Percentiles rank a stretch among this genome's conserved stretches.
Conservation (phyloP, 2,329 filamentous ascomycete genomes). For the Xylaria multiplex region DNA sequence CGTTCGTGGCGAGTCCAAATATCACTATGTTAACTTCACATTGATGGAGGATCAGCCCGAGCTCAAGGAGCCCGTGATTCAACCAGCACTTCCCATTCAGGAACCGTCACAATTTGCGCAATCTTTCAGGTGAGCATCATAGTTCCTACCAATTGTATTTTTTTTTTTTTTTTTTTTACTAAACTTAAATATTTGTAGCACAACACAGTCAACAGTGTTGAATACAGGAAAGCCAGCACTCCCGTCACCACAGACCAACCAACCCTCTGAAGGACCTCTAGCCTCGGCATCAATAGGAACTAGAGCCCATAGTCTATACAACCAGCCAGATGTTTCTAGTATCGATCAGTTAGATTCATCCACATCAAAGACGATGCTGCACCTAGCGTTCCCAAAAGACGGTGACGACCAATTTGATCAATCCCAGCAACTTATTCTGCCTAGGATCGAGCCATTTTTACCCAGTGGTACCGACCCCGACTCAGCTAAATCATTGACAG, state of each 20-base stretch:
- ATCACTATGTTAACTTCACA: conserved; percentile 84
- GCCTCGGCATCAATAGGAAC: conserved; percentile 42
- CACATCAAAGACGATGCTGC: conserved; percentile 66
- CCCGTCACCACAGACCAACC: conserved; percentile 53
- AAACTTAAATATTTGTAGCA: conserved; percentile 45
- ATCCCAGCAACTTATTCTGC: conserved; percentile 79
- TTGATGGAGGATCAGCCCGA: conserved; percentile 67
- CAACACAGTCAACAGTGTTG: conserved; percentile 45
- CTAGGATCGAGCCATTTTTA: conserved; percentile 84
- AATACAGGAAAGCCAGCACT: conserved; percentile 43
- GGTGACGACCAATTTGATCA: conserved; percentile 67
- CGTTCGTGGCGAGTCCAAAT: conserved; percentile 96
- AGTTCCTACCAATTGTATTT: conserved; percentile 11
- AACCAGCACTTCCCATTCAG: conserved; percentile 60
- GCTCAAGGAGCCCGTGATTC: conserved; percentile 56
- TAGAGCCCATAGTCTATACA: conserved; percentile 65
- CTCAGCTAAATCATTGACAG: conserved; percentile 83
- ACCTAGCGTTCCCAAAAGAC: conserved; percentile 69
- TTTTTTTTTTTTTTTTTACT: conserved; percentile 1
- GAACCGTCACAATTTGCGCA: conserved; percentile 60
- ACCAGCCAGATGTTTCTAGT: conserved; percentile 64
- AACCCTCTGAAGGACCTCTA: conserved; percentile 46
- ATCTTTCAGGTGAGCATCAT: conserved; percentile 59
- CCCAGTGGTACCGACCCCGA: conserved; percentile 85
- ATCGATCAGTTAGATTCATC: conserved; percentile 69